A percentile compares a stretch with the other conserved stretches of the same genome.
Evolutionary conservation across 768 basidiomycete species (phyloP).

Genomic region (Coprinopsis sp.): DNA sequence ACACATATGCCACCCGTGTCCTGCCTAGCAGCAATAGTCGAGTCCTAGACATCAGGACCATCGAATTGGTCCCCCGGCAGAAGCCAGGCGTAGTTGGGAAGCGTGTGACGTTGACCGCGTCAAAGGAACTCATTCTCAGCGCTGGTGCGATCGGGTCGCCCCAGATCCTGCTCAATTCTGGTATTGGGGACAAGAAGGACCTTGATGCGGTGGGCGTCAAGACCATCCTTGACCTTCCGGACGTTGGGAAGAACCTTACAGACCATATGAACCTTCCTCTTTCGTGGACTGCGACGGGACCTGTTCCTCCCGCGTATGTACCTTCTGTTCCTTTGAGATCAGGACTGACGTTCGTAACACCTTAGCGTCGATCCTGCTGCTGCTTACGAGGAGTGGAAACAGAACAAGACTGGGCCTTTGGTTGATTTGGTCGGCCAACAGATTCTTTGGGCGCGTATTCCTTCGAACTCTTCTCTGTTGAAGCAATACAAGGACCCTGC

Average conservation of each 20-base stretch:
- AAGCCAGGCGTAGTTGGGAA: background rate
- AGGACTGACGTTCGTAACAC: background rate
- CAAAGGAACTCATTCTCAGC: slow-evolving; percentile 16
- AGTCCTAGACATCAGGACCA: background rate
- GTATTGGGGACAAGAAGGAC: slow-evolving; percentile 15
- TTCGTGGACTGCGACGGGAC: background rate
- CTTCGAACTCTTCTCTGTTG: slow-evolving; percentile 6
- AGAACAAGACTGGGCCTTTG: slow-evolving; percentile 19
- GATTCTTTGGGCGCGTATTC: slow-evolving; percentile 10
- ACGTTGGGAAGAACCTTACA: slow-evolving; percentile 25
- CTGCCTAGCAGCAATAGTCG: background rate
- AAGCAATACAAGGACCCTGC: slow-evolving; percentile 8
- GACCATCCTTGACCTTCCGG: slow-evolving; percentile 21
- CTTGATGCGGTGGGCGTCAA: slow-evolving; percentile 16
- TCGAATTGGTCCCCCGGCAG: slow-evolving; percentile 3
- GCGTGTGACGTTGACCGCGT: slow-evolving; percentile 18
- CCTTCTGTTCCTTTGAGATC: background rate
- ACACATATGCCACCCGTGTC: slow-evolving; percentile 9
- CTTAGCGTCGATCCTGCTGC: slow-evolving; percentile 3
- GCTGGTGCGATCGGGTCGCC: slow-evolving; percentile 13
- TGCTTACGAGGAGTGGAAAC: slow-evolving; percentile 18
- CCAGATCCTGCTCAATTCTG: slow-evolving; percentile 13
- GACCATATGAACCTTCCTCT: slow-evolving; percentile 6
- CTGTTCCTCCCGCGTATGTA: slow-evolving; percentile 5
- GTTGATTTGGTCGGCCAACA: slow-evolving; percentile 19